A percentile compares a stretch with the other conserved stretches of the same genome.
Evolutionary conservation across 2,329 filamentous ascomycete genomes (phyloP).

Genomic region (Ophiostoma tasmaniense): DNA sequence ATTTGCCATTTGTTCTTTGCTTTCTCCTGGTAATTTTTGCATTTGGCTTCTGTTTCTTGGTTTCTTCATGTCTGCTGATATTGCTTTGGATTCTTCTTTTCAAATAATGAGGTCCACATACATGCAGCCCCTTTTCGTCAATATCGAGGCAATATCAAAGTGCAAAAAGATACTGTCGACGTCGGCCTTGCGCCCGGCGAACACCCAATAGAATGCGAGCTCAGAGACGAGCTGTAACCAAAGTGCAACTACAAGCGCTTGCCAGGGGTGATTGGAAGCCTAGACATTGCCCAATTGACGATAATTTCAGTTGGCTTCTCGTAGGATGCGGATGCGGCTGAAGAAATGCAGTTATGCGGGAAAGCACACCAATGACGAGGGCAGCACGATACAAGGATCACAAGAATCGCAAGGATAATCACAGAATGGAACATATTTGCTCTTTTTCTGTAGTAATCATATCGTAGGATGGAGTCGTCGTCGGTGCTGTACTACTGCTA

Average conservation of each 20-base stretch:
- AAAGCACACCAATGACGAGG: not conserved
- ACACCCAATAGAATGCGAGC: no score
- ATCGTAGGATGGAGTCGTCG: not conserved
- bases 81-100: not conserved
- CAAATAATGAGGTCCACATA: not conserved
- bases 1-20: not conserved
- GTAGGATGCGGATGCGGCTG: not conserved
- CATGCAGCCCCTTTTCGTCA: not conserved
- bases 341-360: not conserved
- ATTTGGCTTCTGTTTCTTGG: not conserved
- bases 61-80: not conserved
- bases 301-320: not conserved
- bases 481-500: no score
- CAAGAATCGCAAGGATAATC: no score
- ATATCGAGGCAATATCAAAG: not conserved
- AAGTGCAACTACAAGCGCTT: not conserved
- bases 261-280: no score
- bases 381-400: not conserved
- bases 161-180: not conserved
- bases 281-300: no score
- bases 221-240: not conserved
- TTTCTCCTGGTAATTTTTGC: not conserved
- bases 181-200: not conserved
- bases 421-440: no score
- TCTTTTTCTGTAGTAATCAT: no score